These are phyloP conservation scores for Neophaeococcomyces aloes DNA, from an alignment of 2,329 filamentous ascomycete species.

Conservation along the genomic window DNA sequence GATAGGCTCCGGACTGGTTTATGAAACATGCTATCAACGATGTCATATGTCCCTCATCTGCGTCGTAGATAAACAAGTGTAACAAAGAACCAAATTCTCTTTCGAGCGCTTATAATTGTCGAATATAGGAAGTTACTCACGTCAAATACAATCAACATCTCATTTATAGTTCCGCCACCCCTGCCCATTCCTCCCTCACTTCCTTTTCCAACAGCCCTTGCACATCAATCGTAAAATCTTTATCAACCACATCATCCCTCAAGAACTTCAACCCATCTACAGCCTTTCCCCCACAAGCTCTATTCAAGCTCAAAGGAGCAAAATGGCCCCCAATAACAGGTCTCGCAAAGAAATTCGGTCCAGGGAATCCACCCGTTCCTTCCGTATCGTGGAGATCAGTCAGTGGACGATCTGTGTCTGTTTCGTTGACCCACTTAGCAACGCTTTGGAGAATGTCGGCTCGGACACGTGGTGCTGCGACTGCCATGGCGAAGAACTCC, in stretches of 20 bases:
- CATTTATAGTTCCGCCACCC: slow-evolving; percentile 6
- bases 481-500: slow-evolving; percentile 79
- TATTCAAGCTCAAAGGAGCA: slow-evolving; percentile 69
- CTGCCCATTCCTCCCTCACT: slow-evolving; percentile 10
- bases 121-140: no score
- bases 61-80: no score
- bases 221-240: slow-evolving; percentile 13
- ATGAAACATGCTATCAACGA: no score
- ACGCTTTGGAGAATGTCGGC: slow-evolving; percentile 63
- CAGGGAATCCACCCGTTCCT: slow-evolving; percentile 62
- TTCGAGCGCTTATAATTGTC: no score
- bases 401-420: slow-evolving; percentile 61
- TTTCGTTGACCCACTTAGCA: slow-evolving; percentile 76
- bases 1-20: no score
- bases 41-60: no score
- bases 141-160: no score
- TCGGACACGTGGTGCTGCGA: slow-evolving; percentile 54
- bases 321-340: slow-evolving; percentile 82
- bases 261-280: slow-evolving; percentile 45
- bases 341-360: slow-evolving; percentile 64
- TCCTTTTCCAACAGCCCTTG: slow-evolving; percentile 13
- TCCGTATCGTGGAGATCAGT: slow-evolving; percentile 75
- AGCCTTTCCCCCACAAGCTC: slow-evolving; percentile 63
- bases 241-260: slow-evolving; percentile 25
- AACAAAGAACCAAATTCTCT: no score